These are phyloP conservation scores for Melaleuca alternifolia DNA, from an alignment of 345 rosid species.

Conservation along the genomic window DNA sequence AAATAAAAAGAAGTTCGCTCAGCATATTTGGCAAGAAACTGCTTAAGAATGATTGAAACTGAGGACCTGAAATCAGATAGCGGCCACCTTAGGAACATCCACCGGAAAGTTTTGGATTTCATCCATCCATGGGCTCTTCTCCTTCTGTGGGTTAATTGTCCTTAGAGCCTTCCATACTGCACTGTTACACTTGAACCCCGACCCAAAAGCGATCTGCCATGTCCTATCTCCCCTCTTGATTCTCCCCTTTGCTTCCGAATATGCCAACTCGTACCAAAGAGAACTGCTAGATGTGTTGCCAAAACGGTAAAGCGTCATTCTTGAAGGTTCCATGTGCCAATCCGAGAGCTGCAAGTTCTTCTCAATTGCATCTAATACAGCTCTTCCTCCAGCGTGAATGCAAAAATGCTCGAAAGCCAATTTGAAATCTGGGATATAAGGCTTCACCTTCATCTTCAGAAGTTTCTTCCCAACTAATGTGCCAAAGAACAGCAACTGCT, in stretches of 20 bases:
- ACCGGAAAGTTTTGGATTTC: slow-evolving; percentile 6
- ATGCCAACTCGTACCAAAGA: slow-evolving; percentile 8
- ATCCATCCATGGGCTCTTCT: slow-evolving; percentile 9
- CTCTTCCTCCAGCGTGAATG: slow-evolving; percentile 12
- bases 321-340: slow-evolving; percentile 9
- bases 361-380: not conserved
- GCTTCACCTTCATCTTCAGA: slow-evolving; percentile 7
- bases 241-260: slow-evolving; percentile 1
- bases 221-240: slow-evolving; percentile 6
- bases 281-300: slow-evolving; percentile 10
- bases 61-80: not conserved
- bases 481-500: slow-evolving; percentile 6
- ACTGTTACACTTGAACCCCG: slow-evolving; percentile 10
- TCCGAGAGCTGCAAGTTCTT: slow-evolving; percentile 4
- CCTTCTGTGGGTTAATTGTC: slow-evolving; percentile 5
- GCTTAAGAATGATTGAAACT: not conserved
- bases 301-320: slow-evolving; percentile 6
- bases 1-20: not conserved
- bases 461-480: slow-evolving; percentile 7
- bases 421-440: slow-evolving; percentile 6
- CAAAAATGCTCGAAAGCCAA: slow-evolving; percentile 10
- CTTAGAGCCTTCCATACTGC: slow-evolving; percentile 10
- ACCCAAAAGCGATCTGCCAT: slow-evolving; percentile 8
- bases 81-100: slow-evolving; percentile 3
- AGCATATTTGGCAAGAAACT: not conserved